A percentile compares a stretch with the other conserved stretches of the same genome.
Conservation (phyloP, 768 basidiomycete species). For the Termitomyces sp. region DNA sequence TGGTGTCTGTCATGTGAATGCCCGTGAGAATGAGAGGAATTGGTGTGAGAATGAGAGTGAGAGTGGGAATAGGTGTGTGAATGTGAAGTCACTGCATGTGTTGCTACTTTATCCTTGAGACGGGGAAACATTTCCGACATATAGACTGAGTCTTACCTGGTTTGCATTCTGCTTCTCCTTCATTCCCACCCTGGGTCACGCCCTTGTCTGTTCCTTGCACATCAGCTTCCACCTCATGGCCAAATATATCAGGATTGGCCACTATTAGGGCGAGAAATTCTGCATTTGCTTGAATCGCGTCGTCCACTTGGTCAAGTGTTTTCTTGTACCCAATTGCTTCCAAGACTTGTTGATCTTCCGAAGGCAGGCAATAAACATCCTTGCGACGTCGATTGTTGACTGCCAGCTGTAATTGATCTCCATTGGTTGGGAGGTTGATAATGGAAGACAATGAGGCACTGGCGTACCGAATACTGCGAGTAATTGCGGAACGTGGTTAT, state of each 20-base stretch:
- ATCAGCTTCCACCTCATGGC: slow-evolving; percentile 39
- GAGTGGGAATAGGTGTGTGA: slow-evolving; percentile 17
- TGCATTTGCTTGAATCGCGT: slow-evolving; percentile 77
- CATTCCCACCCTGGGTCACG: slow-evolving; percentile 5
- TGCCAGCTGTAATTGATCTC: slow-evolving; percentile 35
- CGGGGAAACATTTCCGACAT: not conserved
- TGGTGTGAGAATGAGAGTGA: slow-evolving; percentile 21
- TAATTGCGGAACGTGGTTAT: slow-evolving; percentile 75
- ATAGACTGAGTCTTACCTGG: slow-evolving; percentile 4
- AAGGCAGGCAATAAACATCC: slow-evolving; percentile 70
- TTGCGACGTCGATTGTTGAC: slow-evolving; percentile 66
- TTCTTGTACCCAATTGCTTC: slow-evolving; percentile 68
- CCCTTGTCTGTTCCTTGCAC: slow-evolving; percentile 23
- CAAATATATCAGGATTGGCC: slow-evolving; percentile 80
- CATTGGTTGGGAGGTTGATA: slow-evolving; percentile 7
- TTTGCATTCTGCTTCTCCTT: slow-evolving; percentile 1
- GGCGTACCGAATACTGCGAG: slow-evolving; percentile 64
- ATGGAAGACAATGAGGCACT: not conserved
- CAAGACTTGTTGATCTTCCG: slow-evolving; percentile 66
- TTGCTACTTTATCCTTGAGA: not conserved
- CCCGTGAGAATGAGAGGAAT: slow-evolving; percentile 20
- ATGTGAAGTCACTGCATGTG: slow-evolving; percentile 4
- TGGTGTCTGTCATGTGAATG: slow-evolving; percentile 31
- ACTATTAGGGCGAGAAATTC: slow-evolving; percentile 74
- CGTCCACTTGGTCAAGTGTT: slow-evolving; percentile 78